Evolutionary conservation across 1,284 basidiomycete genomes (phyloP).

Genomic region (Ganoderma resinaceum): DNA sequence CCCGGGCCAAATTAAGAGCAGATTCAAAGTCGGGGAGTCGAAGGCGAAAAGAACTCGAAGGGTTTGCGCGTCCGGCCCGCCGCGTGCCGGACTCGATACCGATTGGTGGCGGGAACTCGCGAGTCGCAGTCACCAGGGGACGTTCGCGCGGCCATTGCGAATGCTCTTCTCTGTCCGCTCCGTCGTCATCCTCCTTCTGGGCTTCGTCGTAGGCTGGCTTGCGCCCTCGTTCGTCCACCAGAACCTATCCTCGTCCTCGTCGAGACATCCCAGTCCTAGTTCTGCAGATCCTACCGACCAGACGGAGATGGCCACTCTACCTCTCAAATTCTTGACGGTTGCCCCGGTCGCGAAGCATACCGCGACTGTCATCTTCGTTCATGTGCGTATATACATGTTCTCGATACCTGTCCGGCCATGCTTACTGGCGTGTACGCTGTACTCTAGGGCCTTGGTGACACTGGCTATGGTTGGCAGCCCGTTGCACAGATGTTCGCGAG

Average conservation of each 20-base stretch:
- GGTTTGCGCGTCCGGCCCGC: not conserved
- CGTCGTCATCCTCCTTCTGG: not conserved
- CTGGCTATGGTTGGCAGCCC: slow-evolving; percentile 79
- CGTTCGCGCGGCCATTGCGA: not conserved
- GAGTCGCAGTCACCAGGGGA: too few species aligned
- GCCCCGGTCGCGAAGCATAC: slow-evolving; percentile 71
- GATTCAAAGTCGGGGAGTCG: not conserved
- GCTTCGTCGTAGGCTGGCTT: not conserved
- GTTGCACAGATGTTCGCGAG: slow-evolving; percentile 70
- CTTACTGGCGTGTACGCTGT: not conserved
- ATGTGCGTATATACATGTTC: slow-evolving; percentile 60
- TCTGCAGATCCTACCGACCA: not conserved
- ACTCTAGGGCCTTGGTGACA: slow-evolving; percentile 75
- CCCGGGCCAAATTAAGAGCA: not conserved
- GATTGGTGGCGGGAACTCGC: not conserved
- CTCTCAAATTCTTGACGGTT: slow-evolving; percentile 59
- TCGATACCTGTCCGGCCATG: not conserved
- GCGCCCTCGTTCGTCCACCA: slow-evolving; percentile 3
- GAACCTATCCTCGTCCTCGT: not conserved
- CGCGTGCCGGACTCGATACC: not conserved
- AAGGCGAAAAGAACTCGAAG: not conserved
- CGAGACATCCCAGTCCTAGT: not conserved
- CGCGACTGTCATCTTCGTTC: slow-evolving; percentile 89
- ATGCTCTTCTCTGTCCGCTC: slow-evolving; percentile 4
- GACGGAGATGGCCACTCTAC: slow-evolving; percentile 39